These are phyloP conservation scores for Scheffersomyces stambukii DNA, from an alignment of 1,139 yeast genomes.

Conservation along the genomic window DNA sequence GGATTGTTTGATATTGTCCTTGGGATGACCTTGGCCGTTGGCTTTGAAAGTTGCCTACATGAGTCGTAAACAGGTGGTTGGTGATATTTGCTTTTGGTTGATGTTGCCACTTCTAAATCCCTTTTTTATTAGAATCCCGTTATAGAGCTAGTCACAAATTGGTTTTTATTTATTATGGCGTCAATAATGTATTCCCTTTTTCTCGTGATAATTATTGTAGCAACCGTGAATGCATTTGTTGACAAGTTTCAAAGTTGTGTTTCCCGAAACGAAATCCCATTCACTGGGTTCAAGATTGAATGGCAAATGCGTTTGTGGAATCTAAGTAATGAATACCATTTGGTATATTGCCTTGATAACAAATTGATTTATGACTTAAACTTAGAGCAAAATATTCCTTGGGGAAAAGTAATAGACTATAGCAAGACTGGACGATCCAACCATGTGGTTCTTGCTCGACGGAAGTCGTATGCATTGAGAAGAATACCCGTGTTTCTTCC, in stretches of 20 bases:
- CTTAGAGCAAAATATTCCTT: slow-evolving; percentile 23
- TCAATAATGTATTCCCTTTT: not conserved
- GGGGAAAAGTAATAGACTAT: slow-evolving; percentile 17
- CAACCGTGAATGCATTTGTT: slow-evolving; percentile 2
- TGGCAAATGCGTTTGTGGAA: slow-evolving; percentile 17
- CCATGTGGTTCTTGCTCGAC: slow-evolving; percentile 17
- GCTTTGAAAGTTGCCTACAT: slow-evolving; percentile 33
- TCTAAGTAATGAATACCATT: slow-evolving; percentile 15
- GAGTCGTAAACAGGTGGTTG: not conserved
- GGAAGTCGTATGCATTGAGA: slow-evolving; percentile 21
- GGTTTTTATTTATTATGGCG: no score
- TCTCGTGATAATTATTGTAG: not conserved
- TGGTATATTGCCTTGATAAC: slow-evolving; percentile 29
- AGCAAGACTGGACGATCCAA: slow-evolving; percentile 6
- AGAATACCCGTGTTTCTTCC: slow-evolving; percentile 24
- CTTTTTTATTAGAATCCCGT: no score
- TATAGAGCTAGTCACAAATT: no score
- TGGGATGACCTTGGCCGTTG: slow-evolving; percentile 53
- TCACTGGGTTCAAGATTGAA: slow-evolving; percentile 33
- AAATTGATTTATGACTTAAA: slow-evolving; percentile 22
- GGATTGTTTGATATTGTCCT: slow-evolving; percentile 55
- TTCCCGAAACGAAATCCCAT: slow-evolving; percentile 16
- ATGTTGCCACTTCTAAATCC: no score
- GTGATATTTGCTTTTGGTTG: no score
- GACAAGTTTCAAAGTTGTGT: slow-evolving; percentile 13